phyloP scores from a whole-genome alignment of 1,284 basidiomycete species.

The Sporisorium sorghi region DNA sequence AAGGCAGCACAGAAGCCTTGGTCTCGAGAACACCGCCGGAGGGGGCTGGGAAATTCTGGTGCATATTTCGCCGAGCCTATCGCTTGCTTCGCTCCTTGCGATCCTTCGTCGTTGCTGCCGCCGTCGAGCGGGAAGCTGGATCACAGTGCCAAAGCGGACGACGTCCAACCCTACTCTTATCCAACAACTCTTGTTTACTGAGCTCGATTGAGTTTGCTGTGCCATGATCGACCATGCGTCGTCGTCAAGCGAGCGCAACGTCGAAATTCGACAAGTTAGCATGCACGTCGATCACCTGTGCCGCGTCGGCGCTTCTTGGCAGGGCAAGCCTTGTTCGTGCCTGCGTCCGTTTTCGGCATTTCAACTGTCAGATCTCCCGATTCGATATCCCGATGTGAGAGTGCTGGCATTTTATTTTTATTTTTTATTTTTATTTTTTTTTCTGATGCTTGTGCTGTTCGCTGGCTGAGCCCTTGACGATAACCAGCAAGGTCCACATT shows the following conservation, averaged over 20 bases:
- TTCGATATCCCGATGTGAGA: background rate
- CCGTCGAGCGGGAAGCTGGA: background rate
- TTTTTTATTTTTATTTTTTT: background rate
- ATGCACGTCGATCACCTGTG: slow-evolving; percentile 16
- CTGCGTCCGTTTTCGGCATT: too few relatives aligned
- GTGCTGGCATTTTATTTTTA: background rate
- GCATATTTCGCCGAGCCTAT: slow-evolving; percentile 40
- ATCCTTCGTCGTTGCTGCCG: background rate
- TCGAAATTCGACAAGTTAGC: too few relatives aligned
- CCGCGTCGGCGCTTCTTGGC: slow-evolving; percentile 20
- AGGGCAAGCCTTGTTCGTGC: background rate
- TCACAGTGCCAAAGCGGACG: too few relatives aligned
- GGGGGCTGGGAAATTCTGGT: slow-evolving; percentile 18
- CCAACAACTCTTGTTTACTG: slow-evolving; percentile 2
- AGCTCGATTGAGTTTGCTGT: background rate
- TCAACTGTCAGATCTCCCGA: slow-evolving; percentile 4
- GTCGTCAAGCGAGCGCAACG: slow-evolving; percentile 7
- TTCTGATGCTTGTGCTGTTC: background rate
- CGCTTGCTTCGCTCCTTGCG: background rate
- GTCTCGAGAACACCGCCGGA: slow-evolving; percentile 31
- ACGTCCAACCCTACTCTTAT: too few relatives aligned
- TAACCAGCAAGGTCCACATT: slow-evolving; percentile 1
- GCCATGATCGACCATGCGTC: slow-evolving; percentile 6
- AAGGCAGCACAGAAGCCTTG: too few relatives aligned
- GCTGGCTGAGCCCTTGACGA: slow-evolving; percentile 5